These are phyloP conservation scores for Aureobasidium namibiae DNA, from an alignment of 2,329 filamentous ascomycete genomes.

Conservation along the genomic window DNA sequence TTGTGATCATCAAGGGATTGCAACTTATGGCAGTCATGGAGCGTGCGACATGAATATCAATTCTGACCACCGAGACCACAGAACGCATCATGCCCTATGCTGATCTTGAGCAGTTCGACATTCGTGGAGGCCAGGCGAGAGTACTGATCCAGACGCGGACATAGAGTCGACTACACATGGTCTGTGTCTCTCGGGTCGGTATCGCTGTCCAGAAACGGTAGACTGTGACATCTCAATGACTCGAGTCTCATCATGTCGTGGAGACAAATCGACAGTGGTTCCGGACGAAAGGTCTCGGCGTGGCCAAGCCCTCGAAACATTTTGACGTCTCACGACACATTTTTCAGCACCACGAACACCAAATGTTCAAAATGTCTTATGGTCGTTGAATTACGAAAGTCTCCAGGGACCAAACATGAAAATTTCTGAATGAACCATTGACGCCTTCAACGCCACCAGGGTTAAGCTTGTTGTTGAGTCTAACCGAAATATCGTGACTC, in stretches of 20 bases:
- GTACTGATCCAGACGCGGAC: not conserved
- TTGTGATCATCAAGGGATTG: not conserved
- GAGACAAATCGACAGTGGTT: not conserved
- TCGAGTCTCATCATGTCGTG: not conserved
- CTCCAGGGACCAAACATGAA: not conserved
- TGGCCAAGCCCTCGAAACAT: not conserved
- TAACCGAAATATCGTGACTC: not conserved
- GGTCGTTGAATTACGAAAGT: not conserved
- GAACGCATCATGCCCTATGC: conserved; percentile 36
- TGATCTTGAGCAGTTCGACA: not conserved
- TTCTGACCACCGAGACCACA: too few relatives aligned
- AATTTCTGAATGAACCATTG: not conserved
- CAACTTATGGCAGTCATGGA: not conserved
- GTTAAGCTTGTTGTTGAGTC: not conserved
- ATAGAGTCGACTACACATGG: not conserved
- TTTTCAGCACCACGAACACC: not conserved
- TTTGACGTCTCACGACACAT: not conserved
- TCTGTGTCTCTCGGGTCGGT: not conserved
- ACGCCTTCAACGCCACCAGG: not conserved
- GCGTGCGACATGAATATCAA: not conserved
- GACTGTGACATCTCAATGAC: not conserved
- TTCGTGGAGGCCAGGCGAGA: not conserved
- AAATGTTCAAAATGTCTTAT: too few relatives aligned
- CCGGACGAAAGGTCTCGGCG: too few relatives aligned
- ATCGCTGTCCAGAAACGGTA: not conserved